Evolutionary conservation across 2,329 filamentous ascomycete species (phyloP).

Genomic region (Leptographium lundbergii): DNA sequence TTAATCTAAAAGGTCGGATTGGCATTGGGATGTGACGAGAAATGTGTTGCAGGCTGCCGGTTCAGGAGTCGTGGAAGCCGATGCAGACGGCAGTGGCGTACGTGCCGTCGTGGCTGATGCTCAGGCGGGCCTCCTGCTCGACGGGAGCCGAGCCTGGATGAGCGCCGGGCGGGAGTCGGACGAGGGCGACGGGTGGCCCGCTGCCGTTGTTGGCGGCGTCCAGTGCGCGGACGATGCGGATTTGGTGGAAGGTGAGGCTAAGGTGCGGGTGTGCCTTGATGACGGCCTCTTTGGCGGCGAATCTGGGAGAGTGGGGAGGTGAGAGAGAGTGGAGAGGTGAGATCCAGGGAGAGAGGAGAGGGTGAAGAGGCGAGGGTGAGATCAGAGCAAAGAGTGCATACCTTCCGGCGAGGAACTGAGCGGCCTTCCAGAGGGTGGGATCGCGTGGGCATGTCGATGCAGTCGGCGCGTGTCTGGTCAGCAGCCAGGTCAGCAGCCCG

Average conservation of each 20-base stretch:
- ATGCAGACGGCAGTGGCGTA: constrained; percentile 64
- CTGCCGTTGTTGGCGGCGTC: constrained; percentile 4
- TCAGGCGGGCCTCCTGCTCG: constrained; percentile 48
- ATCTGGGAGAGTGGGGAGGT: constrained; percentile 24
- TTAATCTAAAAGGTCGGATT: background rate
- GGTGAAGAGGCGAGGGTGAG: background rate
- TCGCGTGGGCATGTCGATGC: background rate
- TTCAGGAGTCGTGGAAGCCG: constrained; percentile 20
- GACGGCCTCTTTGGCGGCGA: constrained; percentile 63
- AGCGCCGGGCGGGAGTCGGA: constrained; percentile 14
- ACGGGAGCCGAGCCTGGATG: constrained; percentile 1
- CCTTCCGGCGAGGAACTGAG: constrained; percentile 32
- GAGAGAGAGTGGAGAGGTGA: background rate
- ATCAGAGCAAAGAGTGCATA: constrained; percentile 13
- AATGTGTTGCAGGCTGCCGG: background rate
- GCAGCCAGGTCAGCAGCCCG: constrained; percentile 5
- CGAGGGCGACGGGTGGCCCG: constrained; percentile 31
- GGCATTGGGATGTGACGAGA: background rate
- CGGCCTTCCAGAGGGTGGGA: constrained; percentile 22
- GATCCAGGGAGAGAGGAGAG: background rate
- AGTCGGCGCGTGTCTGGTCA: background rate
- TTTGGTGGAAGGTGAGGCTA: constrained; percentile 47
- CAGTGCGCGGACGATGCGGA: constrained; percentile 26
- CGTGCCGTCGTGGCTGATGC: constrained; percentile 78
- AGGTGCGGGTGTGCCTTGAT: constrained; percentile 58